Evolutionary conservation across 192 early-diverging fungal genomes (phyloP).

Genomic region (Paraglomus brasilianum): DNA sequence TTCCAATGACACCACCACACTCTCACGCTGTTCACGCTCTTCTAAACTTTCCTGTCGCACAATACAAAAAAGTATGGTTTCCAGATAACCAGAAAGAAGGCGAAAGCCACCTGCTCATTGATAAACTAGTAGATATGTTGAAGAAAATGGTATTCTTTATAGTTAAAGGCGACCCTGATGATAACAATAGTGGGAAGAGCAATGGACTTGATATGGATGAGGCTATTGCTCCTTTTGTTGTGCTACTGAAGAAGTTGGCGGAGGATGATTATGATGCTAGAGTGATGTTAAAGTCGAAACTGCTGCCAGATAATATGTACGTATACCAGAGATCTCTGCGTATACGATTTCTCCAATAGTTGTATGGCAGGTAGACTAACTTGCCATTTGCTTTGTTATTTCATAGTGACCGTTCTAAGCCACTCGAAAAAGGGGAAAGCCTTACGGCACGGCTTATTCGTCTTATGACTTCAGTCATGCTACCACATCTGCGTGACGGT

Average conservation of each 20-base stretch:
- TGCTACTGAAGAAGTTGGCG: conserved; percentile 63
- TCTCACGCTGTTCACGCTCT: conserved; percentile 78
- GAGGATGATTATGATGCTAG: conserved; percentile 46
- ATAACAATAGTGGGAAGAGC: conserved; percentile 35
- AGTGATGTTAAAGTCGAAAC: conserved; percentile 36
- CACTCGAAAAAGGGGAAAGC: conserved; percentile 62
- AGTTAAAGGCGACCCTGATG: conserved; percentile 49
- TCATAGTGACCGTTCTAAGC: conserved; percentile 67
- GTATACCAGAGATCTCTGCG: too few species aligned
- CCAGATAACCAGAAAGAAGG: conserved; percentile 29
- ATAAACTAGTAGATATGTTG: conserved; percentile 40
- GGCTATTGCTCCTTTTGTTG: conserved; percentile 61
- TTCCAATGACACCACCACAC: conserved; percentile 69
- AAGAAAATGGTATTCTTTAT: conserved; percentile 28
- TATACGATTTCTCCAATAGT: not conserved
- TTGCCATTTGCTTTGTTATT: not conserved
- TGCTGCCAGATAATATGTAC: conserved; percentile 74
- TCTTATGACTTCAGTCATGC: conserved; percentile 64
- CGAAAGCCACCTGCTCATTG: conserved; percentile 31
- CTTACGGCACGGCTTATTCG: conserved; percentile 64
- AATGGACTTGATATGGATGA: conserved; percentile 56
- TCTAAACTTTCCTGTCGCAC: conserved; percentile 52
- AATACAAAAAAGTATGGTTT: conserved; percentile 36
- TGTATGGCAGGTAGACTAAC: not conserved
- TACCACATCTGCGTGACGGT: conserved; percentile 57